Evolutionary conservation across 768 basidiomycete genomes (phyloP), one percentile per base, ranked within the genome.

Genomic region (Cubamyces lactineus): DNA sequence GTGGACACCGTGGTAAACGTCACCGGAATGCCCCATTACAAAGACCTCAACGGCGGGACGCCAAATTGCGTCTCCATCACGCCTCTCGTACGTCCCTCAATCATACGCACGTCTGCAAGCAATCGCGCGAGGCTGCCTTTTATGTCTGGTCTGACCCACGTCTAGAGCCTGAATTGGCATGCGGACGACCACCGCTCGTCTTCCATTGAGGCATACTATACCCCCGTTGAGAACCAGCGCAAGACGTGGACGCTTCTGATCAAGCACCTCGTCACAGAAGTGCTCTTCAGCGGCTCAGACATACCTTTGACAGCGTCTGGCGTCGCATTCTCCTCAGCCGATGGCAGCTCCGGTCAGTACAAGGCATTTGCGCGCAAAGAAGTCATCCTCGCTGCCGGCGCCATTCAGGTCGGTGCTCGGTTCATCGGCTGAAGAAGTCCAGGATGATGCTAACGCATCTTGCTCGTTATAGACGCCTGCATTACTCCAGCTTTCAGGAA

Each of bases 1-100:
- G 70, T 82, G 46, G 59, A 77, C 54, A 80, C 83, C 2, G 78
- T 84, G 53, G 74, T 77, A 26, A 74, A 74, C 45, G 65, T 83
- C 12, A 83, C 81, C 6, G 82, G 82, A 1, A 82, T 84, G 61
- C 75, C 67, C 8, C 82, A 77, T 55, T 79, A 61, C 67, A 73
- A 74, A 38, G 85, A 86, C 68, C 66, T 84, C 42, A 85, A 85
- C 66, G 84, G 84, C 28, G 84, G 84, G 0, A 77, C 76, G 15
- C 80, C 83, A 7, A 84, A 85, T 63, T 80, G 80, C 59, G 84
- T 86, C 3, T 80, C 83, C 0, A 80, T 83, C 63, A 83, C 82
- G 9, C 85, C 84, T 4, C 68, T 82, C 19, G 83, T 82, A 57
- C 53, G 77, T 68, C 4, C 2, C 17, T 12, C 11, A n/a, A 34